Evolutionary conservation across 1,284 basidiomycete genomes (phyloP), one percentile per base, ranked within the genome.

Genomic region (Marasmius tenuissimus): DNA sequence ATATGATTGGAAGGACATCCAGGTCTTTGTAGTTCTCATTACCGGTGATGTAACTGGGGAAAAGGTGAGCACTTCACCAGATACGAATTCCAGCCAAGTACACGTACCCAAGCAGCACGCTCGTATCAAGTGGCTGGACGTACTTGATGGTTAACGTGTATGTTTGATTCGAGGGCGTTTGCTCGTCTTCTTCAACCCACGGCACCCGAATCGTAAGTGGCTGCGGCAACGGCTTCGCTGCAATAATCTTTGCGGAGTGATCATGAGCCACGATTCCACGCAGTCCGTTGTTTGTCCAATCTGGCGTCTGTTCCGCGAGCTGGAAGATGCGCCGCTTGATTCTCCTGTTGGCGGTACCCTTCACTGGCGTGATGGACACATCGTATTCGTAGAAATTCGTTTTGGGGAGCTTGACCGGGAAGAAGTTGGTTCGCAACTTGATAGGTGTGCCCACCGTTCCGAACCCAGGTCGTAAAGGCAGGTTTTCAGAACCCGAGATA

Each of bases 371-470:
- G 38, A 92, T 85, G 1, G 79, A 68, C 9, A 92, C 82, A 63
- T 88, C 85, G 66, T 93, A 93, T 65, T 93, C 91, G 68, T 80
- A 85, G 10, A 91, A 67, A 0, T 85, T 81, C 0, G 78, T 81
- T 57, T 85, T 85, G 1, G 87, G 86, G 16, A 90, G 75, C 47
- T 78, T 78, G 18, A 93, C 78, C 0, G 90, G 85, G 74, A 92
- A 92, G 76, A 87, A 91, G 66, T 93, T 93, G 12, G 89, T 79
- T 12, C 91, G 85, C 42, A 93, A 76, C 65, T 82, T 87, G 72
- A 92, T 84, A 37, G 72, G 64, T 11, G 59, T 80, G 8, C 91
- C 91, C 1, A 66, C 68, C 0, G 77, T 86, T 4, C 91, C 92
- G 70, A 85, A 90, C 61, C 80, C 86, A 14, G 89, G 89, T 27